Evolutionary conservation across 192 early-diverging fungal species (phyloP), one percentile per base, ranked within the genome.

Genomic region (Oehlia diaphana): DNA sequence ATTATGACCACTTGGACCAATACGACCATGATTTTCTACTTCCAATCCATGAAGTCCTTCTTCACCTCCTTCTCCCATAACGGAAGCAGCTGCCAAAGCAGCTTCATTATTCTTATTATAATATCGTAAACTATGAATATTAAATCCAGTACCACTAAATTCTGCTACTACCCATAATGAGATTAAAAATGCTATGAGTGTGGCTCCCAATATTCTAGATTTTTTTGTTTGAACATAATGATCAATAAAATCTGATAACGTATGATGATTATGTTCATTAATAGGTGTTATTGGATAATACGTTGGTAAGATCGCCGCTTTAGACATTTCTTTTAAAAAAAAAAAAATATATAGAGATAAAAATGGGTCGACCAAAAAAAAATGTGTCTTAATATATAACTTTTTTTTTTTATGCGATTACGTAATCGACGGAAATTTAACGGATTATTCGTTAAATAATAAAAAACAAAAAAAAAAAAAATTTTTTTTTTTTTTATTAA

Each of bases 11-110:
- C n/a, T 26, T n/a, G 23, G 65, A 69, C 53, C 16, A 21, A 49
- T 35, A 26, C 23, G 8, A 31, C 47, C 64, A 50, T 78, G 77
- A 39, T 21, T 69, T 44, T 69, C 31, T 6, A 78, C 49, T 39
- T 78, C 77, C 5, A 78, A 61, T 37, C 66, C 67, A 53, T 78
- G 77, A 35, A 78, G 70, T 37, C 77, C 77, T 61, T 78, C 77
- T 58, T 78, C 77, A 42, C 66, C 77, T 44, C 49, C 26, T n/a
- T 78, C 77, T n/a, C 77, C 77, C 49, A 78, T 8, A 68, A 71
- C 77, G 12, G 42, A 70, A 26, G 68, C 77, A 9, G 77, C 77
- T 16, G 49, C 77, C 26, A 78, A 61, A n/a, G 77, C 77, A 3
- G 67, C 77, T 23, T 31, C 50, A 70, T 69, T 61, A 70, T 58